These are phyloP conservation scores for Sinapis alba DNA, from an alignment of 441 rosid genomes.

Conservation along the genomic window DNA sequence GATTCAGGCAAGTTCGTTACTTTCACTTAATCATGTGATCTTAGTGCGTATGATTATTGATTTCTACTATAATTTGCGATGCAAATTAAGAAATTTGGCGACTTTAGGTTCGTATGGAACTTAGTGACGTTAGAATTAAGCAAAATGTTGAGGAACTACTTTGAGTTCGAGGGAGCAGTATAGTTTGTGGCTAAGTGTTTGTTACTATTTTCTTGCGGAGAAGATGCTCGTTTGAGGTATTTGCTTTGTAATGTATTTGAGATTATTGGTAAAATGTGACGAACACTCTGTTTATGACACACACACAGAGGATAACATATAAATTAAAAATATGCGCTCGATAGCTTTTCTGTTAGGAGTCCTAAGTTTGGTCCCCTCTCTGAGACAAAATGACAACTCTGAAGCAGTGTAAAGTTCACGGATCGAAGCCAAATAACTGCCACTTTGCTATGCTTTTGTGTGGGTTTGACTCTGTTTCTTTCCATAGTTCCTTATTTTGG, in stretches of 20 bases:
- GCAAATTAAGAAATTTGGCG: neutral
- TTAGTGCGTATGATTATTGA: constrained; percentile 2
- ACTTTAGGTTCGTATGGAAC: neutral
- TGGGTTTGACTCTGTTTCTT: neutral
- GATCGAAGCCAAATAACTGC: neutral
- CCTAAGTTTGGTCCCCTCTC: neutral
- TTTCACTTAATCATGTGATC: constrained; percentile 5
- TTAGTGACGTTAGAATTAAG: neutral
- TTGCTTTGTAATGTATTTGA: neutral
- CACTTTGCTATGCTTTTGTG: neutral
- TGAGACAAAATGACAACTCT: neutral
- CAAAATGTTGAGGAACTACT: neutral
- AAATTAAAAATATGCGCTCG: too few species aligned
- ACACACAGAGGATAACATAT: neutral
- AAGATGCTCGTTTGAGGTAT: neutral
- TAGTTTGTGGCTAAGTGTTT: neutral
- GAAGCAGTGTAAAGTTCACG: neutral
- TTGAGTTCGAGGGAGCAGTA: neutral
- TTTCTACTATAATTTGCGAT: neutral
- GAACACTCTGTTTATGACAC: neutral
- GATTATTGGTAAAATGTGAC: neutral
- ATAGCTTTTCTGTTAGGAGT: too few species aligned
- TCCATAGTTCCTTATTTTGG: neutral
- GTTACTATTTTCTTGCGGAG: neutral
- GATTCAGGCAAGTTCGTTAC: constrained; percentile 59